Evolutionary conservation across 257 asterid species (phyloP).

Genomic region (Ballota nigra): DNA sequence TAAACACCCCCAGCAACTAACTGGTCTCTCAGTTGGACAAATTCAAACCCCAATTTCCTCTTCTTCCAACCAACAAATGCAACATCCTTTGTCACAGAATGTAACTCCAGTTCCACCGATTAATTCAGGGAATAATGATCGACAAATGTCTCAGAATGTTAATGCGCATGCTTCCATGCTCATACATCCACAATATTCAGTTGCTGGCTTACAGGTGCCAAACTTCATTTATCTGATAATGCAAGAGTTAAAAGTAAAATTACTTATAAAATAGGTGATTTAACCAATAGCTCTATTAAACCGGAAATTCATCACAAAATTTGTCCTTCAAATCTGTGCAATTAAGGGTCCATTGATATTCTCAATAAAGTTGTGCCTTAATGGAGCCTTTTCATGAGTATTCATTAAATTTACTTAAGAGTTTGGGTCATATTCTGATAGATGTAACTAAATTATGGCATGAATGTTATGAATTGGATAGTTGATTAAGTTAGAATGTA

Average conservation of each 20-base stretch:
- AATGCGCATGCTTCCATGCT: constrained; percentile 35
- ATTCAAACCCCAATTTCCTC: constrained; percentile 35
- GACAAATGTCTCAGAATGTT: constrained; percentile 29
- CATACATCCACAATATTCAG: constrained; percentile 37
- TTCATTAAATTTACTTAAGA: background rate
- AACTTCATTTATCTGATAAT: constrained; percentile 15
- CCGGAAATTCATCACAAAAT: background rate
- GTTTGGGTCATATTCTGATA: background rate
- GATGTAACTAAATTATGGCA: background rate
- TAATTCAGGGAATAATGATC: constrained; percentile 27
- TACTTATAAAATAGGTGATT: background rate
- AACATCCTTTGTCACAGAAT: constrained; percentile 33
- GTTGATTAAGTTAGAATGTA: constrained; percentile 4
- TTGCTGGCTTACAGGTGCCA: constrained; percentile 60
- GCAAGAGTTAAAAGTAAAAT: background rate
- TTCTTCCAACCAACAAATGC: constrained; percentile 49
- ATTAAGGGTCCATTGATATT: background rate
- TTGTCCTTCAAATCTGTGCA: background rate
- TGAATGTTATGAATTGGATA: background rate
- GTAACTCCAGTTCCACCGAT: constrained; percentile 17
- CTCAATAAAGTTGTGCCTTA: background rate
- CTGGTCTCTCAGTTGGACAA: constrained; percentile 40
- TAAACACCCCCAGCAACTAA: constrained; percentile 37
- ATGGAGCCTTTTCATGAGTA: background rate
- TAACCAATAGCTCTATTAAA: constrained; percentile 1